Evolutionary conservation across 805 yeast genomes (phyloP).

Genomic region (Hagleromyces aurorensis): DNA sequence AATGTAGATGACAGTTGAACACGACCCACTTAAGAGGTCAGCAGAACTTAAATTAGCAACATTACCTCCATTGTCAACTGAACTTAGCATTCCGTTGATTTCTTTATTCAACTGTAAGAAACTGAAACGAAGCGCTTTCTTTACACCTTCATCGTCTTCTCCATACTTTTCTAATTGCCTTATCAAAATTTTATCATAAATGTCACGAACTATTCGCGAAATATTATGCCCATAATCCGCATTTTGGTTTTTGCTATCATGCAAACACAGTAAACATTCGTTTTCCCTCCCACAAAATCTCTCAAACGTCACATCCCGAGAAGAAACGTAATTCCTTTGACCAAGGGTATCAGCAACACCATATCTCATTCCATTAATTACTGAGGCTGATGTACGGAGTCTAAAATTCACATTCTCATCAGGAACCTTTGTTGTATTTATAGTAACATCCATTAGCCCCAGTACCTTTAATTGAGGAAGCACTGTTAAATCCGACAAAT

Average conservation of each 20-base stretch:
- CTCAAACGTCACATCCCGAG: conserved; percentile 80
- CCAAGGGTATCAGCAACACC: conserved; percentile 92
- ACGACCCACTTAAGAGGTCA: conserved; percentile 75
- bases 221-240: conserved; percentile 51
- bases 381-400: conserved; percentile 84
- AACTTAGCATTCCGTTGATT: conserved; percentile 44
- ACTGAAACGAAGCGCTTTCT: conserved; percentile 74
- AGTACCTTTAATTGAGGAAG: conserved; percentile 62
- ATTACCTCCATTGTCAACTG: conserved; percentile 45
- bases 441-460: conserved; percentile 92
- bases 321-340: conserved; percentile 50
- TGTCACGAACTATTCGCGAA: conserved; percentile 63
- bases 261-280: conserved; percentile 72
- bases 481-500: conserved; percentile 53
- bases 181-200: conserved; percentile 60
- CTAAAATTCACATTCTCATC: conserved; percentile 79
- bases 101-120: conserved; percentile 77
- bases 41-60: conserved; percentile 48
- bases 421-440: conserved; percentile 81
- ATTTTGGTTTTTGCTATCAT: conserved; percentile 67
- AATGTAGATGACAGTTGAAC: conserved; percentile 75
- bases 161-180: conserved; percentile 34
- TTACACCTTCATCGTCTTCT: conserved; percentile 42
- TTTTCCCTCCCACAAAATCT: conserved; percentile 79
- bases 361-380: conserved; percentile 63